Evolutionary conservation across 2,329 filamentous ascomycete genomes (phyloP).

Genomic region (Sporothrix pallida): DNA sequence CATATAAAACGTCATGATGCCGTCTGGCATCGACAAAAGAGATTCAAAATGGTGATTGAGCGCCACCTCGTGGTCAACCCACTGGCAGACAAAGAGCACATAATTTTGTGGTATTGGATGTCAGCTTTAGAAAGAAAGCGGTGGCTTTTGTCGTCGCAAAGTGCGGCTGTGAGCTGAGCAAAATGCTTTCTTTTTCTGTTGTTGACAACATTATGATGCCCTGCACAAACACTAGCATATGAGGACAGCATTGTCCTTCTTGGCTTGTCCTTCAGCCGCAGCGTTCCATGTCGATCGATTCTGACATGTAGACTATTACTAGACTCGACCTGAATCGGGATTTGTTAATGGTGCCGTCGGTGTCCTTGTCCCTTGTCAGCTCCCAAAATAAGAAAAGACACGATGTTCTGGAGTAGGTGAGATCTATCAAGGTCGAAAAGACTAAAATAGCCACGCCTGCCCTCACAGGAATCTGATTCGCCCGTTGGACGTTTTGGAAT

Average conservation of each 20-base stretch:
- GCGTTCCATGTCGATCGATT: neutral
- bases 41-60: neutral
- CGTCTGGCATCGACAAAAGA: neutral
- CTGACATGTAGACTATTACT: neutral
- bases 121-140: neutral
- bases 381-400: neutral
- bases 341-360: neutral
- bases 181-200: neutral
- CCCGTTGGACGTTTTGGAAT: neutral
- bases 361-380: neutral
- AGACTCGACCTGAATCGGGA: neutral
- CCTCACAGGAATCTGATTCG: conserved; percentile 3
- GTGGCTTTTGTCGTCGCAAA: neutral
- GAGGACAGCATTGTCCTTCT: neutral
- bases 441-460: conserved; percentile 11
- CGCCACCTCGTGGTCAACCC: neutral
- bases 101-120: neutral
- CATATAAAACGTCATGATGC: neutral
- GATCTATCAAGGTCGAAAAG: too few species aligned
- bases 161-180: neutral
- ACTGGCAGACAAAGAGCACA: neutral
- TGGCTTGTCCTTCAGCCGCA: neutral
- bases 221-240: neutral
- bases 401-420: neutral
- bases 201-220: neutral